Percentiles rank a stretch among this genome's conserved stretches.
phyloP scores from a whole-genome alignment of 139 green algal species.

The Closterium sp. region DNA sequence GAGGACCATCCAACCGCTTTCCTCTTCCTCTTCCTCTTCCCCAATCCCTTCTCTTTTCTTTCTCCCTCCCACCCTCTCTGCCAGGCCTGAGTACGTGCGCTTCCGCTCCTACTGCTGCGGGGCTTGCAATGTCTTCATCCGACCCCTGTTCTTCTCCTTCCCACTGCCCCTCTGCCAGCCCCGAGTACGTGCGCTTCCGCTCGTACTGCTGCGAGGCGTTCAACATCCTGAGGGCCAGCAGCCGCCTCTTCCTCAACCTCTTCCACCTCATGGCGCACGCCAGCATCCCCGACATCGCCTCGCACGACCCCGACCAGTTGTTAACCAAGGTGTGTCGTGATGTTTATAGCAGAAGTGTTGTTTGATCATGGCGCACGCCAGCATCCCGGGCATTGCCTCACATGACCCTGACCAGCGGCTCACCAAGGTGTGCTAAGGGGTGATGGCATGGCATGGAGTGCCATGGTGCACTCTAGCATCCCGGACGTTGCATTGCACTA shows the following conservation, averaged over 20 bases:
- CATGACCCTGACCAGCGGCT: too few species aligned
- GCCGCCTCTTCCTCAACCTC: slow-evolving; percentile 88
- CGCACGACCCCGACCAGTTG: slow-evolving; percentile 75
- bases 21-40: background rate
- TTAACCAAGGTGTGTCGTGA: slow-evolving; percentile 80
- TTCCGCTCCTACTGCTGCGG: slow-evolving; percentile 76
- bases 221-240: slow-evolving; percentile 95
- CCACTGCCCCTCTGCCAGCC: slow-evolving; percentile 40
- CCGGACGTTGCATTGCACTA: too few species aligned
- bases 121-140: slow-evolving; percentile 89
- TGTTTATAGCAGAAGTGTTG: too few species aligned
- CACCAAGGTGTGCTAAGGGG: too few species aligned
- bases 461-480: too few species aligned
- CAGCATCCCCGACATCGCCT: slow-evolving; percentile 56
- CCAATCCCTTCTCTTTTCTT: background rate
- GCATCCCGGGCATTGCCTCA: too few species aligned
- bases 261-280: slow-evolving; percentile 94
- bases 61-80: too few species aligned
- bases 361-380: background rate
- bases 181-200: slow-evolving; percentile 75
- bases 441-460: too few species aligned
- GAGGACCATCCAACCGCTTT: too few species aligned
- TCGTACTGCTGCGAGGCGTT: slow-evolving; percentile 84
- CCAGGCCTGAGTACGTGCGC: slow-evolving; percentile 68
- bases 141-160: background rate